These are phyloP conservation scores for Nasturtium officinale DNA, from an alignment of 345 rosid genomes.

Conservation along the genomic window DNA sequence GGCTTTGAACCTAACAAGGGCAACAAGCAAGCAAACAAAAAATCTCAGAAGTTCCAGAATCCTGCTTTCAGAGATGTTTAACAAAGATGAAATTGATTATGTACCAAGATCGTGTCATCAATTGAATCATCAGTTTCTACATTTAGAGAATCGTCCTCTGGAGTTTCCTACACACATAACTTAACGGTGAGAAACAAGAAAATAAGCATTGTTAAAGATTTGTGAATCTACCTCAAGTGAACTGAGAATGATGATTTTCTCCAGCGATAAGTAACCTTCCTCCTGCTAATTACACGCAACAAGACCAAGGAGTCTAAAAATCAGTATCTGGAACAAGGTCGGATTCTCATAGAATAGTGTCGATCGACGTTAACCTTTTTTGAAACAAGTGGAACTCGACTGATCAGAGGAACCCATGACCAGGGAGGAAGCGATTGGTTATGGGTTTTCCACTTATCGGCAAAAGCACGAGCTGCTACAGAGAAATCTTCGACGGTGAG, in stretches of 20 bases:
- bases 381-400: slow-evolving; percentile 43
- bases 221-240: slow-evolving; percentile 47
- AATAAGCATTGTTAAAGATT: neutral
- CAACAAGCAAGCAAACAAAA: neutral
- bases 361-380: slow-evolving; percentile 42
- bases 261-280: slow-evolving; percentile 67
- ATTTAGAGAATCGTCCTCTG: slow-evolving; percentile 25
- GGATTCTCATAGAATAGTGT: neutral
- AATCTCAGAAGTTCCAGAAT: slow-evolving; percentile 4
- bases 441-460: slow-evolving; percentile 55
- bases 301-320: neutral
- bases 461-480: slow-evolving; percentile 52
- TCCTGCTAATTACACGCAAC: slow-evolving; percentile 30
- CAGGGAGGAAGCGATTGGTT: slow-evolving; percentile 55
- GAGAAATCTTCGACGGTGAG: slow-evolving; percentile 53
- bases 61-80: neutral
- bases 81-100: slow-evolving; percentile 6
- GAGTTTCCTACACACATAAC: slow-evolving; percentile 38
- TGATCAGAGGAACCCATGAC: slow-evolving; percentile 53
- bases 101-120: slow-evolving; percentile 69
- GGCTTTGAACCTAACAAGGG: slow-evolving; percentile 49
- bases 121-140: slow-evolving; percentile 44
- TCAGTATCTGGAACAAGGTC: neutral
- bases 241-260: slow-evolving; percentile 49
- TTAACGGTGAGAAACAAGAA: neutral